Conservation (phyloP, 2,329 filamentous ascomycete species). For the Camillea tinctor region DNA sequence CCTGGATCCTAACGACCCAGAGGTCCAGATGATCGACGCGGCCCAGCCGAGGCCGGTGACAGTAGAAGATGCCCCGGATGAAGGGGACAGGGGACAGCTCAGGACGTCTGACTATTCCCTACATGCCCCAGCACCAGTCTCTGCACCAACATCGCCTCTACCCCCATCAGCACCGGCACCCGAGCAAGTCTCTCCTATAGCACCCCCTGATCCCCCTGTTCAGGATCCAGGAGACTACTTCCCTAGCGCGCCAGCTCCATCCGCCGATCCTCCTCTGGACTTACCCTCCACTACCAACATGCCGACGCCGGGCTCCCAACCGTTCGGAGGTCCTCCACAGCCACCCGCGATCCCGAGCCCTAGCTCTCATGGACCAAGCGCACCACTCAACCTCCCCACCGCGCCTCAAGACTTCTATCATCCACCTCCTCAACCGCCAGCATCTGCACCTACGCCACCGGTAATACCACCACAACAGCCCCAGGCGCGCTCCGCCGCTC, state of each 20-base stretch:
- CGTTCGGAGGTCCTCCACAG: constrained; percentile 14
- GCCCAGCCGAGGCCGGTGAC: constrained; percentile 40
- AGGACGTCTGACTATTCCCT: constrained; percentile 26
- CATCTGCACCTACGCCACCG: constrained; percentile 24
- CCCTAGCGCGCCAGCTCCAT: constrained; percentile 17
- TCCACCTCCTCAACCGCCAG: constrained; percentile 29
- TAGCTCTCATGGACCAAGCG: constrained; percentile 20
- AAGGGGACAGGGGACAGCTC: constrained; percentile 31
- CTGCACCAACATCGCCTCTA: constrained; percentile 36
- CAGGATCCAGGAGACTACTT: constrained; percentile 32
- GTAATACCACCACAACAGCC: constrained; percentile 21
- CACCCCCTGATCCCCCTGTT: constrained; percentile 26
- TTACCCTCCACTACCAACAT: constrained; percentile 31
- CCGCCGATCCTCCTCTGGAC: constrained; percentile 22
- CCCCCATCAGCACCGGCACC: constrained; percentile 25
- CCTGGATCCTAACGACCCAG: constrained; percentile 64
- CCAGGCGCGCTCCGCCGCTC: constrained; percentile 25
- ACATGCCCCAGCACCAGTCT: constrained; percentile 34
- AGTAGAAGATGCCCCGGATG: constrained; percentile 54
- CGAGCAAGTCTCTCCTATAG: constrained; percentile 34
- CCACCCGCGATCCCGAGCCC: constrained; percentile 27
- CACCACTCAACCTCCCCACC: constrained; percentile 26
- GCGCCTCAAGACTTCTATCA: constrained; percentile 37
- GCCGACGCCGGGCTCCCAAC: constrained; percentile 27
- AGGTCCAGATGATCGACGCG: constrained; percentile 54